Base-by-base conservation (phyloP, 129 eudicot genomes). In the Ambrosia trifida region DNA sequence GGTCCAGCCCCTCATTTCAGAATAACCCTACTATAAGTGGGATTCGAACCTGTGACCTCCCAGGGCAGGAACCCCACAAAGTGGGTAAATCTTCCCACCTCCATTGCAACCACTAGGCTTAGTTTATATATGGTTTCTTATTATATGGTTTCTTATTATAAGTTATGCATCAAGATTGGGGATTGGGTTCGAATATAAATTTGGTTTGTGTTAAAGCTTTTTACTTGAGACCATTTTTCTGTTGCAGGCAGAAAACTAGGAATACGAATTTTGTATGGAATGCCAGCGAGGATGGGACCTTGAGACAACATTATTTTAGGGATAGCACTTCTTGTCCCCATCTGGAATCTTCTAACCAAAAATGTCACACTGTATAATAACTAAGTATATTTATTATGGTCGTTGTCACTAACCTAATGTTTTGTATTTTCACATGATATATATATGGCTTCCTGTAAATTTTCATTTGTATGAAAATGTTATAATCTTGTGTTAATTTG, bases 201-300 rank as follows among this genome's bases (percentile, higher is more conserved):
- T 33, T 56, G 11, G 59, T 65, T 64, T 51, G 38, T 64, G 38
- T 57, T 4, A 64, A 38, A 50, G 63, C n/a, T 4, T 9, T 52
- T 36, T 32, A 24, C 45, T 56, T 54, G 24, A 11, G 57, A 41
- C 14, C 31, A 62, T 30, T 73, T 36, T 51, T 36, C 35, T 28
- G 20, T 76, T 78, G 62, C 72, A 88, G 97, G 96, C 88, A 76
- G 97, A 91, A 91, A 81, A 81, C 80, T 58, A 96, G 97, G 53
- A 91, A 91, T 66, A 96, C 96, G n/a, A 83, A 83, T 83, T 77
- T 91, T 72, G 89, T 91, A 13, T 88, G 97, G 97, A 91, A 96
- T 86, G 96, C 96, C 49, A 88, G 96, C 76, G 97, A 91, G 82
- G 97, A 91, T 76, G 97, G 94, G 64, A 91, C 97, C 47, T 65